Base-by-base conservation (phyloP, 164 flowering plant species). In the Vitis riparia region DNA sequence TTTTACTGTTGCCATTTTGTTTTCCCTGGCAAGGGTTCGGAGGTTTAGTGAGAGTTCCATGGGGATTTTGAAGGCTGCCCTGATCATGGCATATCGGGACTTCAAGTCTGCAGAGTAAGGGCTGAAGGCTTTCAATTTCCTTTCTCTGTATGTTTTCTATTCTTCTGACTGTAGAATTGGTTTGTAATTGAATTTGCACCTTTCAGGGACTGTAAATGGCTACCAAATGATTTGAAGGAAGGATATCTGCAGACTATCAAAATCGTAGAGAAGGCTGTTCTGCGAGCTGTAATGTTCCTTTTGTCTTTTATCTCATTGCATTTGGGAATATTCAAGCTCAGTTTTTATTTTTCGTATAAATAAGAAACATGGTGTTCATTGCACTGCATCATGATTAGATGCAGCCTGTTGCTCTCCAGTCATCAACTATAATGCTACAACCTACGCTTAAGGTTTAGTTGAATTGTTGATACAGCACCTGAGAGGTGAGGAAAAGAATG, bases 151-250 rank as follows among this genome's bases (percentile, higher is more conserved):
- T 12, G 16, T n/a, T 37, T 32, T 44, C 14, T 37, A 9, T n/a
- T 32, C 30, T 15, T 62, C 51, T 50, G 30, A 9, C 16, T 30
- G 23, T 23, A 23, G 27, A 23, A 23, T 17, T 65, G 12, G 9
- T 64, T 65, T 62, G 17, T 63, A 6, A 72, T 15, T 69, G 23
- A 10, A 47, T 77, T 19, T 60, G n/a, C 30, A 12, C 51, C 14
- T 55, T 78, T 69, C 89, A 91, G 94, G 78, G 82, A 76, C 29
- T 88, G 90, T 73, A 83, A 82, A 65, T 91, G 95, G 95, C 75
- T 91, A 59, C 82, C 91, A 0, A 85, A 83, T 76, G 75, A 77
- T 55, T 51, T 87, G 80, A 84, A 84, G 88, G 84, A 79, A 65
- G 88, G 85, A 55, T 85, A 74, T 77, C 62, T 74, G 65, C 80